Percentiles rank a stretch among this genome's conserved stretches.
phyloP scores from a whole-genome alignment of 2,329 filamentous ascomycete species.

The Dichotomopilus funicola region DNA sequence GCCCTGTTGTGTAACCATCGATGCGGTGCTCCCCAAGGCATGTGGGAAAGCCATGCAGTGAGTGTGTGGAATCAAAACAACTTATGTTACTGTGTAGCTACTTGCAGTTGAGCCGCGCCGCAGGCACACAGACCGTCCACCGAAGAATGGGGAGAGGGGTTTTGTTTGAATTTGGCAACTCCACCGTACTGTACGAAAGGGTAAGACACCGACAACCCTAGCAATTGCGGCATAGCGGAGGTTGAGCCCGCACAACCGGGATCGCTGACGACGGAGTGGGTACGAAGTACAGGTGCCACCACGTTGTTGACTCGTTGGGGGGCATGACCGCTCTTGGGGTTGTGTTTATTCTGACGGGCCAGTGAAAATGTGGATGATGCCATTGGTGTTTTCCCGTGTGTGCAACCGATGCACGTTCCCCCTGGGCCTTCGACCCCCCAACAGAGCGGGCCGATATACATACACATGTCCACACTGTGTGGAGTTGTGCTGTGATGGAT shows the following conservation, averaged over 20 bases:
- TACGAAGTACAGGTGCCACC: background rate
- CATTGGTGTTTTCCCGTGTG: background rate
- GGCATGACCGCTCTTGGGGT: background rate
- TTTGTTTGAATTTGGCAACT: background rate
- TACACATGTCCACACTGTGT: too few species aligned
- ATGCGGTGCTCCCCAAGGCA: background rate
- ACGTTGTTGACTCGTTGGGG: background rate
- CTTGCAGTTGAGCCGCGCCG: background rate
- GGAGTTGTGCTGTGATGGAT: background rate
- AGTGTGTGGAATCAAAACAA: slow-evolving; percentile 1
- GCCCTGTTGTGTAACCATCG: background rate
- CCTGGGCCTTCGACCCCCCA: too few species aligned
- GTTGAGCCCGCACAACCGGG: background rate
- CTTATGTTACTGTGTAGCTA: background rate
- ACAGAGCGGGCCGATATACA: background rate
- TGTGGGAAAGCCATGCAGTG: background rate
- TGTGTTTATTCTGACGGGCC: background rate
- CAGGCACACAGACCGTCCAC: background rate
- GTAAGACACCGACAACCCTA: slow-evolving; percentile 1
- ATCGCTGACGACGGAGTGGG: background rate
- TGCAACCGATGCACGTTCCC: background rate
- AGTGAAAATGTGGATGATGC: background rate
- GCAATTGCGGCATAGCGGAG: background rate
- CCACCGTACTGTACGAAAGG: background rate
- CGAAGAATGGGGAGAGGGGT: background rate